Conservation (phyloP, 441 rosid genomes). For the Dalechampia spathulata region DNA sequence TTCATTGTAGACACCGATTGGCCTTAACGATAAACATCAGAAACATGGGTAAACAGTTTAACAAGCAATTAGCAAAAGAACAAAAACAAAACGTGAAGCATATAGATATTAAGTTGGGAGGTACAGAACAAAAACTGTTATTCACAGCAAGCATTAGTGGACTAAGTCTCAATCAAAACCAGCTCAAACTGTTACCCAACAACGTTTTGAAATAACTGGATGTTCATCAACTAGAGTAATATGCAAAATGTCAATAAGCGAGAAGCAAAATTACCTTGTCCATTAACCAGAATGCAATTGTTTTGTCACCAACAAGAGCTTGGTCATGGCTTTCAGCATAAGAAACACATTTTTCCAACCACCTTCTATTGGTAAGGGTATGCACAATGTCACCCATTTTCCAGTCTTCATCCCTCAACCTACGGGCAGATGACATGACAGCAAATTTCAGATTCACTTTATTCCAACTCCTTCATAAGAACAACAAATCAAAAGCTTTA, state of each 20-base stretch:
- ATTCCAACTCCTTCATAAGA: background rate
- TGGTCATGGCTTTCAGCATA: slow-evolving; percentile 99
- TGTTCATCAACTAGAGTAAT: background rate
- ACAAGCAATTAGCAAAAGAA: background rate
- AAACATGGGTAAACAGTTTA: background rate
- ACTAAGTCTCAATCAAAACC: no score
- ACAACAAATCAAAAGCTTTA: slow-evolving; percentile 4
- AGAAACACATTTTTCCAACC: slow-evolving; percentile 79
- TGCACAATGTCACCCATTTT: slow-evolving; percentile 64
- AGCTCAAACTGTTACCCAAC: no score
- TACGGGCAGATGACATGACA: slow-evolving; percentile 23
- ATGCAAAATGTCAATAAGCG: background rate
- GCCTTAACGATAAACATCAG: no score
- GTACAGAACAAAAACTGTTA: no score
- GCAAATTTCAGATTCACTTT: background rate
- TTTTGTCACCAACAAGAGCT: slow-evolving; percentile 98
- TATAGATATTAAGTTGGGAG: background rate
- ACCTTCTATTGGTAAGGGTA: slow-evolving; percentile 89
- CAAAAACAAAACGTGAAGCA: background rate
- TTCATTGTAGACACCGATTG: background rate
- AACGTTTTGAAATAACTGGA: background rate
- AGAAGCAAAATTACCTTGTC: slow-evolving; percentile 58
- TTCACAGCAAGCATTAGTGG: no score
- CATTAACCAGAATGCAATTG: slow-evolving; percentile 98
- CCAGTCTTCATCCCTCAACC: slow-evolving; percentile 92